Base-by-base conservation (phyloP, 495 filamentous ascomycete species). In the Pyronema domesticum region DNA sequence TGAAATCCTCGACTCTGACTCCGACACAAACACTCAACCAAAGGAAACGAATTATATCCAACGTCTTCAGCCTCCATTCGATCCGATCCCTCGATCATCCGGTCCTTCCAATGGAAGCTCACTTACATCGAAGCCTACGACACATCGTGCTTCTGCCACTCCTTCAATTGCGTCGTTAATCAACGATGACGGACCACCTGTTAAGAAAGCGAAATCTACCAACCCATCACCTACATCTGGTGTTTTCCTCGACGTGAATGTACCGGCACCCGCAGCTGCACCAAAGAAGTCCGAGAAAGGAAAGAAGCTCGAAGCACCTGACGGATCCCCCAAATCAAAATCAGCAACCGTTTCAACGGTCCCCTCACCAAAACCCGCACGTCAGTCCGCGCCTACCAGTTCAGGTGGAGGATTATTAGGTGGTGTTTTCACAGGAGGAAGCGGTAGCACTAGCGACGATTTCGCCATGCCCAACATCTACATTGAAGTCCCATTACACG, bases 401-500 rank as follows among this genome's bases (percentile, higher is more conserved):
- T 54, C 63, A 45, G 63, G 63, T 7, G 65, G 61, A 42, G 63
- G 63, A 40, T 54, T 66, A 34, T 37, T 66, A 17, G 53, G 55
- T 14, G 53, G 59, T 18, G 59, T 60, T 9, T 44, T 65, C 8
- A 48, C 54, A 13, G 59, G 59, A 11, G 50, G 59, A 15, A 48
- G 36, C 11, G 51, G 51, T 11, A 55, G 51, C 23, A 45, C 34
- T 7, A 56, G 65, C 7, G 39, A 55, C 14, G 59, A 76, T 64
- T 69, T 62, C 6, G 59, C 71, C 10, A 80, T 82, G 18, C 85
- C 87, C 2, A 94, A 81, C 46, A 93, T 98, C 55, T 73, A 93
- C 55, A 70, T 98, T 1, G 79, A 86, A 50, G 77, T 98, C 54
- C 80, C 85, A 0, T 69, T 98, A 39, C 74, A 82, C 37, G 84